Conservation (phyloP, 371 early-diverging fungal species). For the Haplosporangium sp. region DNA sequence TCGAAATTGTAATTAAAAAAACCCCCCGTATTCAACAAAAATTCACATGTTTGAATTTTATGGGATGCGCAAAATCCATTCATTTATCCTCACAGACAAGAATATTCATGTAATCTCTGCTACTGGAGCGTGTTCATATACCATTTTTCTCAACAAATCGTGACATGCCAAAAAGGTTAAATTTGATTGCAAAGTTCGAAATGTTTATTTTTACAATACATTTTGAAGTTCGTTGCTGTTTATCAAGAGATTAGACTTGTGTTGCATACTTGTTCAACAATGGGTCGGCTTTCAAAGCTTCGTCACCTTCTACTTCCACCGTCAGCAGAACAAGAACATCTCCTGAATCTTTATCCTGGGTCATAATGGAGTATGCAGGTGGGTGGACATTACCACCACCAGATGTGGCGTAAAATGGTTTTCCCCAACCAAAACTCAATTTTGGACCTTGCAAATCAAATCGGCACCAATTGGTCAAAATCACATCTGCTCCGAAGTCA, state of each 20-base stretch:
- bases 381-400: slow-evolving; percentile 49
- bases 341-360: slow-evolving; percentile 48
- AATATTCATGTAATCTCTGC: no score
- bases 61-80: no score
- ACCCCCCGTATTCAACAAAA: no score
- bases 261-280: slow-evolving; percentile 58
- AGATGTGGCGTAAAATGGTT: slow-evolving; percentile 52
- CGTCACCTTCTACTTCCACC: slow-evolving; percentile 52
- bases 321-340: slow-evolving; percentile 51
- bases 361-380: slow-evolving; percentile 57
- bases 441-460: slow-evolving; percentile 58
- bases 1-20: no score
- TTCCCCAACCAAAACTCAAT: slow-evolving; percentile 60
- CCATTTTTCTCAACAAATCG: no score
- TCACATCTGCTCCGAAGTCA: slow-evolving; percentile 56
- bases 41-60: no score
- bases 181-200: no score
- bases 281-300: slow-evolving; percentile 42
- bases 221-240: neutral
- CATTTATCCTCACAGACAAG: no score
- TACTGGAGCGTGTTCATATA: no score
- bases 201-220: no score
- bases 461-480: slow-evolving; percentile 61
- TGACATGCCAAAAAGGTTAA: no score
- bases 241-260: slow-evolving; percentile 16